A percentile compares a stretch with the other conserved stretches of the same genome.
These are phyloP conservation scores for Nepenthes mirabilis DNA, from an alignment of 148 eudicot species.

Conservation along the genomic window DNA sequence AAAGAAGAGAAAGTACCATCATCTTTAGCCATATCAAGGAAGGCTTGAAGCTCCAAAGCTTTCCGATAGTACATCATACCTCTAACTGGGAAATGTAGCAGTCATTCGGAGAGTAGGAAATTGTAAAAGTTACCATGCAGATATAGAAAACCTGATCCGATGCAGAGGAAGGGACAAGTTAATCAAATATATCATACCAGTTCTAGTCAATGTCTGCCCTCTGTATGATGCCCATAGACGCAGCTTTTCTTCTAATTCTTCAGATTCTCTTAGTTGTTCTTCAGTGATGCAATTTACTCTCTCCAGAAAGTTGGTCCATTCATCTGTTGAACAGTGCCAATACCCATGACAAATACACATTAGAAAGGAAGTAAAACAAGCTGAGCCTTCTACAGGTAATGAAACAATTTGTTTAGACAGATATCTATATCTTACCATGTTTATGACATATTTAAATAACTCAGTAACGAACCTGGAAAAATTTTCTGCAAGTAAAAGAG, in stretches of 20 bases:
- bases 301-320: conserved; percentile 88
- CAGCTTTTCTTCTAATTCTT: conserved; percentile 61
- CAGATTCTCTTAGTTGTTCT: conserved; percentile 46
- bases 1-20: conserved; percentile 31
- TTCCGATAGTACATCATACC: conserved; percentile 99
- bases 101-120: conserved; percentile 3
- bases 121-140: not conserved
- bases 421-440: not conserved
- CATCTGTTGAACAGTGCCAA: conserved; percentile 34
- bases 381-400: not conserved
- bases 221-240: conserved; percentile 98
- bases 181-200: conserved; percentile 37
- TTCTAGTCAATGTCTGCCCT: conserved; percentile 88
- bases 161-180: not conserved
- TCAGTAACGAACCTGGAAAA: conserved; percentile 60
- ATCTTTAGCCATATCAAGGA: conserved; percentile 95
- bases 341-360: not conserved
- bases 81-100: conserved; percentile 49
- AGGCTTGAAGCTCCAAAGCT: conserved; percentile 97
- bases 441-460: not conserved
- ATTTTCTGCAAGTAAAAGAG: conserved; percentile 93
- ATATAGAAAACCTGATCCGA: not conserved
- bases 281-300: conserved; percentile 48
- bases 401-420: not conserved
- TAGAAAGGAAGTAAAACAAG: too few relatives aligned